phyloP scores from a whole-genome alignment of 2,329 filamentous ascomycete species.

The Cryphonectria carpinicola region DNA sequence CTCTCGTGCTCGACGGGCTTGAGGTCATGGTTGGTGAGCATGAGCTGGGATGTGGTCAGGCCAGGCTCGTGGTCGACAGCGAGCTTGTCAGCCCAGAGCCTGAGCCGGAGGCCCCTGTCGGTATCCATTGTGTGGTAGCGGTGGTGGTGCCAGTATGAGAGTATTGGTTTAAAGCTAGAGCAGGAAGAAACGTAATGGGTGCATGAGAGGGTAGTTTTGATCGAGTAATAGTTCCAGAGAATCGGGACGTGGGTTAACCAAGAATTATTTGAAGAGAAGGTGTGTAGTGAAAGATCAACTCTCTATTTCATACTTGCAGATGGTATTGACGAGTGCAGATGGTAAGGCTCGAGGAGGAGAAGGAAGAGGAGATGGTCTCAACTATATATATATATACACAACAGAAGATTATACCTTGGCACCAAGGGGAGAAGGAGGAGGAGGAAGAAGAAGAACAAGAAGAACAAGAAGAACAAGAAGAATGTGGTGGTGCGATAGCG shows the following conservation, averaged over 20 bases:
- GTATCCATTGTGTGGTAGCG: conserved; percentile 32
- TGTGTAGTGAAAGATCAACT: not conserved
- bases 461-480: not conserved
- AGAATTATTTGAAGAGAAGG: not conserved
- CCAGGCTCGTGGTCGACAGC: conserved; percentile 77
- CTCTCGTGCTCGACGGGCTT: conserved; percentile 79
- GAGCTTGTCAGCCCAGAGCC: conserved; percentile 59
- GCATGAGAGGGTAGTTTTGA: conserved; percentile 8
- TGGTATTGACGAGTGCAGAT: not conserved
- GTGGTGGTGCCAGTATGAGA: not conserved
- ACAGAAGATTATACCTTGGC: not conserved
- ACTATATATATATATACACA: not conserved
- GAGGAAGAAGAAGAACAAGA: not conserved
- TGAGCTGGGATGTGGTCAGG: conserved; percentile 76
- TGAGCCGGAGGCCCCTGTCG: conserved; percentile 43
- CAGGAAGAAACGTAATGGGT: not conserved
- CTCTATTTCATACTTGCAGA: not conserved
- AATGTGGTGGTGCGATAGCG: conserved; percentile 4
- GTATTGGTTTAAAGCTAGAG: not conserved
- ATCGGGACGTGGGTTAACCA: not conserved
- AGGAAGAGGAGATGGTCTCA: not conserved
- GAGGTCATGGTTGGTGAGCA: conserved; percentile 85
- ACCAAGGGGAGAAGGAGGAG: not conserved
- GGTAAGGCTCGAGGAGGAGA: not conserved
- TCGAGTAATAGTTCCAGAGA: conserved; percentile 20